Percentiles rank a stretch among this genome's conserved stretches.
phyloP scores from a whole-genome alignment of 768 basidiomycete species.

The Pleurotus citrinopileatus region DNA sequence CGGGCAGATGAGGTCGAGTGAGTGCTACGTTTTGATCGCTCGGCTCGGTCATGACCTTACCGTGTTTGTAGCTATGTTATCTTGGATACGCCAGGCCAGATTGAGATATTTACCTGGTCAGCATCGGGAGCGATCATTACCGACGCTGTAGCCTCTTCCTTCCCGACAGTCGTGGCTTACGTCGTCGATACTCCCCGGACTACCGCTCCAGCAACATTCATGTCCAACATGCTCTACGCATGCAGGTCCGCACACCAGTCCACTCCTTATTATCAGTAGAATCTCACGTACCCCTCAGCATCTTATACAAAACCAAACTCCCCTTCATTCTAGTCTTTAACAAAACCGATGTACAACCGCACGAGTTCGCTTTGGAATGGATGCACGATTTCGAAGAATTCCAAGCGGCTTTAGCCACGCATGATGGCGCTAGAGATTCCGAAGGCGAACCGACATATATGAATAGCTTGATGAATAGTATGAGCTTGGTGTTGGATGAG shows the following conservation, averaged over 20 bases:
- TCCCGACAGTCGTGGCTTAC: conserved; percentile 95
- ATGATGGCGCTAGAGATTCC: conserved; percentile 62
- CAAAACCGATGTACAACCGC: conserved; percentile 91
- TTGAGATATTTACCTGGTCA: conserved; percentile 99
- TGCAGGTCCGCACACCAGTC: conserved; percentile 64
- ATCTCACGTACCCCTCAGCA: conserved; percentile 42
- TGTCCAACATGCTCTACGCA: conserved; percentile 99
- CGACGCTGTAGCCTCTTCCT: conserved; percentile 88
- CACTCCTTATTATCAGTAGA: neutral
- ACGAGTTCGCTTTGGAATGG: conserved; percentile 94
- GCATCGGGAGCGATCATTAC: conserved; percentile 99
- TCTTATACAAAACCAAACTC: conserved; percentile 96
- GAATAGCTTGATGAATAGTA: conserved; percentile 98
- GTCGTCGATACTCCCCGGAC: conserved; percentile 97
- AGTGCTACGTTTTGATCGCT: conserved; percentile 24
- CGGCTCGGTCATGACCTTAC: conserved; percentile 7
- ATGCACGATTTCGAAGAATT: conserved; percentile 98
- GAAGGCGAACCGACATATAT: conserved; percentile 96
- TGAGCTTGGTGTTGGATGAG: conserved; percentile 97
- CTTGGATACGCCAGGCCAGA: conserved; percentile 97
- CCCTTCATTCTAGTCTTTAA: conserved; percentile 99
- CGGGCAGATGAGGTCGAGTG: conserved; percentile 86
- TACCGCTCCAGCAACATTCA: conserved; percentile 94
- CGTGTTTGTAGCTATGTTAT: conserved; percentile 75
- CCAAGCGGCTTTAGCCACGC: conserved; percentile 79